Percentiles rank a stretch among this genome's conserved stretches.
phyloP scores from a whole-genome alignment of 805 yeast genomes.

The Nakazawaea populi region DNA sequence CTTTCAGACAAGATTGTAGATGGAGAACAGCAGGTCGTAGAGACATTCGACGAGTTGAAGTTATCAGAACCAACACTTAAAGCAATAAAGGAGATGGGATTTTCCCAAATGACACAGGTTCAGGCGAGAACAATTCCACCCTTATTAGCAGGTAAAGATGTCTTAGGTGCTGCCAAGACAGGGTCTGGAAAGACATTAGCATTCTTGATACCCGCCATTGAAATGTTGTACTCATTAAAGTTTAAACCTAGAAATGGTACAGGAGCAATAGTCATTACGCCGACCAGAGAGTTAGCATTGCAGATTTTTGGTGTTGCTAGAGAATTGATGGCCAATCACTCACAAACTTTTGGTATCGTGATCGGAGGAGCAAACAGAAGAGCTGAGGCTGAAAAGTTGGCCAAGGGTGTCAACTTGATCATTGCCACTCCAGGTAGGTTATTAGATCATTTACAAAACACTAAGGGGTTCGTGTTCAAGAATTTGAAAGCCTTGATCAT shows the following conservation, averaged over 20 bases:
- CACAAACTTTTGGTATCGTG: slow-evolving; percentile 93
- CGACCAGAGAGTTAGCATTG: slow-evolving; percentile 95
- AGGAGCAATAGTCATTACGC: slow-evolving; percentile 92
- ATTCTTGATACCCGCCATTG: slow-evolving; percentile 92
- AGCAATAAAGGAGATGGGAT: slow-evolving; percentile 86
- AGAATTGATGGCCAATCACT: slow-evolving; percentile 83
- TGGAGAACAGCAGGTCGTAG: slow-evolving; percentile 14
- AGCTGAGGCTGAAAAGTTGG: slow-evolving; percentile 92
- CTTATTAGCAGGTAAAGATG: slow-evolving; percentile 92
- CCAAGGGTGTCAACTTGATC: slow-evolving; percentile 87
- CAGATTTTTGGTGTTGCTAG: slow-evolving; percentile 98
- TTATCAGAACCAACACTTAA: slow-evolving; percentile 78
- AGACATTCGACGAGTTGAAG: slow-evolving; percentile 44
- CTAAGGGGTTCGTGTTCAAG: slow-evolving; percentile 89
- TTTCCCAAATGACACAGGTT: slow-evolving; percentile 85
- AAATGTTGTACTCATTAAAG: slow-evolving; percentile 79
- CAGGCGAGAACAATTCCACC: slow-evolving; percentile 97
- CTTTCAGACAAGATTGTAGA: slow-evolving; percentile 3
- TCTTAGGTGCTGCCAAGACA: slow-evolving; percentile 98
- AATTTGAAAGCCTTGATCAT: slow-evolving; percentile 90
- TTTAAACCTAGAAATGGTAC: slow-evolving; percentile 98
- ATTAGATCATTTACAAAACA: slow-evolving; percentile 93
- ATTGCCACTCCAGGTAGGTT: slow-evolving; percentile 98
- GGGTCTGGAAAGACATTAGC: slow-evolving; percentile 99
- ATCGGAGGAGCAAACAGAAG: slow-evolving; percentile 98